Evolutionary conservation across 352 stramenopile genomes (phyloP).

Genomic region (Pilasporangium apinafurcum): DNA sequence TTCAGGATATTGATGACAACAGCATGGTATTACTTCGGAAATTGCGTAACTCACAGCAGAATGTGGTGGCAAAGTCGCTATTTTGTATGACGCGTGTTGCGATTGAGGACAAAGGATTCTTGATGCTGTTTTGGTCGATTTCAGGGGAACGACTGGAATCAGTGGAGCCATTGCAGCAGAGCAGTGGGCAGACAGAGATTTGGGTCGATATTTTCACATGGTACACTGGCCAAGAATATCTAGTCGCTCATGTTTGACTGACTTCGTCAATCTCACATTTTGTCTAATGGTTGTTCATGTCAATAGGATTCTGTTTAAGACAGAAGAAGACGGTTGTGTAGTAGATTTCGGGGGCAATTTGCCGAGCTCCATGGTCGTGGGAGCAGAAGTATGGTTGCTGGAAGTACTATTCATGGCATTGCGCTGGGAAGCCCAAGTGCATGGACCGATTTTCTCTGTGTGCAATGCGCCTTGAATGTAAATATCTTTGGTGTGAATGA

Average conservation of each 20-base stretch:
- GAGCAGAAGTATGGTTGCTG: constrained; percentile 51
- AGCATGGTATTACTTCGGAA: constrained; percentile 51
- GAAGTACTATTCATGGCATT: constrained; percentile 56
- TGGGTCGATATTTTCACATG: constrained; percentile 18
- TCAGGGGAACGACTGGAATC: constrained; percentile 7
- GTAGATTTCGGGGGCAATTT: constrained; percentile 51
- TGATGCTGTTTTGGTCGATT: constrained; percentile 41
- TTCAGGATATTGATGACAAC: constrained; percentile 50
- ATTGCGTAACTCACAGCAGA: constrained; percentile 19
- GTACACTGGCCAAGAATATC: too few species aligned
- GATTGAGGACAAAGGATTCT: constrained; percentile 19
- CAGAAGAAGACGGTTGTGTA: constrained; percentile 15
- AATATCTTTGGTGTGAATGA: too few species aligned
- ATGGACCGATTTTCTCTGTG: constrained; percentile 31
- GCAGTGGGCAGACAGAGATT: too few species aligned
- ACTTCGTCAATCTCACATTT: background rate
- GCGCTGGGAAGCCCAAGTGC: constrained; percentile 46
- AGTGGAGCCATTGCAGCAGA: too few species aligned
- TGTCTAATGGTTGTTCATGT: background rate
- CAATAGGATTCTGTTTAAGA: constrained; percentile 46
- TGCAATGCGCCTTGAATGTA: too few species aligned
- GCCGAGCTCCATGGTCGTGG: constrained; percentile 24
- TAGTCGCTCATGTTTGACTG: background rate
- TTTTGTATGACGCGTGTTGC: constrained; percentile 33
- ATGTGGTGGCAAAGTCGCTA: constrained; percentile 28